phyloP scores from a whole-genome alignment of 768 basidiomycete genomes.

The Vararia minispora region DNA sequence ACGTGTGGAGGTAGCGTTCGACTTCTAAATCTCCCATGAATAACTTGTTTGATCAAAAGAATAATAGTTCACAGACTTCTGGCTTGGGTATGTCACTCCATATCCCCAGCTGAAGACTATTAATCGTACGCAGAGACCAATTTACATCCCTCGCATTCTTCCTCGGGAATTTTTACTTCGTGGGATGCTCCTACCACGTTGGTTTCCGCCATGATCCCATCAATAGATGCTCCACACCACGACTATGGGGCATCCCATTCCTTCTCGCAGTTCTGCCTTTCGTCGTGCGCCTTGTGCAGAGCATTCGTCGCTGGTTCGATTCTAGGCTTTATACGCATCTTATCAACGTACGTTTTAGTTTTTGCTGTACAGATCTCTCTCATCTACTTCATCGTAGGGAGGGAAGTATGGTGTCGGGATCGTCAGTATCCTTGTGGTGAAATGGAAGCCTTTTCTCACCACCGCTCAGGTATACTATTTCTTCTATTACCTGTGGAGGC shows the following conservation, averaged over 20 bases:
- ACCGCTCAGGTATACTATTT: conserved; percentile 51
- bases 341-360: conserved; percentile 55
- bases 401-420: conserved; percentile 77
- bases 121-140: conserved; percentile 51
- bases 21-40: not conserved
- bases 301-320: conserved; percentile 78
- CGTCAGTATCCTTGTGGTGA: too few species aligned
- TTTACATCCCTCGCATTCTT: conserved; percentile 73
- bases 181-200: conserved; percentile 61
- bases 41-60: too few species aligned
- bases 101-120: too few species aligned
- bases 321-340: conserved; percentile 66
- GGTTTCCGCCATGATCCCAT: conserved; percentile 39
- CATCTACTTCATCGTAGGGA: conserved; percentile 34
- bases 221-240: conserved; percentile 32
- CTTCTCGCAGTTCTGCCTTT: conserved; percentile 57
- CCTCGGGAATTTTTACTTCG: conserved; percentile 58
- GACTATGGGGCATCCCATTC: conserved; percentile 53
- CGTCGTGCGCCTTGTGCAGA: conserved; percentile 72
- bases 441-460: too few species aligned
- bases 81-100: conserved; percentile 58
- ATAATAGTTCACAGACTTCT: conserved; percentile 81
- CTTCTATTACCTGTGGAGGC: conserved; percentile 73
- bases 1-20: conserved; percentile 55
- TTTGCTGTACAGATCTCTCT: not conserved